Percentiles rank a stretch among this genome's conserved stretches.
Conservation (phyloP, 2,329 filamentous ascomycete genomes). For the Phaeophleospora eucalypticola region DNA sequence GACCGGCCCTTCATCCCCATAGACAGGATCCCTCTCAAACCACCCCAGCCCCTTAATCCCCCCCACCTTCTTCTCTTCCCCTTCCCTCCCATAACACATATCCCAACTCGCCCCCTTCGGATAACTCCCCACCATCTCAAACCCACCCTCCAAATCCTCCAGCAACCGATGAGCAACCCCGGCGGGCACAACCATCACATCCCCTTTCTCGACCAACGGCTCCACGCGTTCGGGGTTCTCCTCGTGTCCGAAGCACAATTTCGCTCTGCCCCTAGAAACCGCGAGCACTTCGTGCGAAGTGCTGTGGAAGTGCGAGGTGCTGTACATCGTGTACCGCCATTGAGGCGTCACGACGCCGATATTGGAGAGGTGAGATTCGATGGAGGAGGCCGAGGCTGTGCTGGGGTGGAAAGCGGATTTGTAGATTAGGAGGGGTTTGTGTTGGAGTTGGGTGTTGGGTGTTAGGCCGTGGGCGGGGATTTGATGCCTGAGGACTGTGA, state of each 20-base stretch:
- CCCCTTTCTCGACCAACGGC: slow-evolving; percentile 52
- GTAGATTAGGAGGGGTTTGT: slow-evolving; percentile 63
- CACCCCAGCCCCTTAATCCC: slow-evolving; percentile 50
- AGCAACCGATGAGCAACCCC: slow-evolving; percentile 62
- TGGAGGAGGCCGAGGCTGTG: slow-evolving; percentile 41
- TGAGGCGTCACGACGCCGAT: slow-evolving; percentile 57
- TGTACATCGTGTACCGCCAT: slow-evolving; percentile 68
- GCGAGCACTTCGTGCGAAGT: slow-evolving; percentile 64
- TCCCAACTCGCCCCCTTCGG: slow-evolving; percentile 56
- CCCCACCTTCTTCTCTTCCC: slow-evolving; percentile 52
- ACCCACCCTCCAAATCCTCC: slow-evolving; percentile 52
- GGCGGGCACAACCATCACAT: slow-evolving; percentile 62
- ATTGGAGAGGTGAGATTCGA: slow-evolving; percentile 54
- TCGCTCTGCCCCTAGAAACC: slow-evolving; percentile 55
- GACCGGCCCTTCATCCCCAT: slow-evolving; percentile 53
- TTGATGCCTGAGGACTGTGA: slow-evolving; percentile 55
- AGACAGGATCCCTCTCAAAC: slow-evolving; percentile 60
- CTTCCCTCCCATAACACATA: slow-evolving; percentile 64
- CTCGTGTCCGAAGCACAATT: slow-evolving; percentile 64
- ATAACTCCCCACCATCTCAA: slow-evolving; percentile 66
- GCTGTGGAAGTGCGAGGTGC: slow-evolving; percentile 62
- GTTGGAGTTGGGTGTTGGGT: slow-evolving; percentile 62
- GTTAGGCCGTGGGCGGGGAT: slow-evolving; percentile 55
- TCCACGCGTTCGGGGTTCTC: slow-evolving; percentile 57
- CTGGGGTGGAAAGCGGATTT: slow-evolving; percentile 52